A percentile compares a stretch with the other conserved stretches of the same genome.
Conservation (phyloP, 169 alveolate species). For the Neospora caninum region DNA sequence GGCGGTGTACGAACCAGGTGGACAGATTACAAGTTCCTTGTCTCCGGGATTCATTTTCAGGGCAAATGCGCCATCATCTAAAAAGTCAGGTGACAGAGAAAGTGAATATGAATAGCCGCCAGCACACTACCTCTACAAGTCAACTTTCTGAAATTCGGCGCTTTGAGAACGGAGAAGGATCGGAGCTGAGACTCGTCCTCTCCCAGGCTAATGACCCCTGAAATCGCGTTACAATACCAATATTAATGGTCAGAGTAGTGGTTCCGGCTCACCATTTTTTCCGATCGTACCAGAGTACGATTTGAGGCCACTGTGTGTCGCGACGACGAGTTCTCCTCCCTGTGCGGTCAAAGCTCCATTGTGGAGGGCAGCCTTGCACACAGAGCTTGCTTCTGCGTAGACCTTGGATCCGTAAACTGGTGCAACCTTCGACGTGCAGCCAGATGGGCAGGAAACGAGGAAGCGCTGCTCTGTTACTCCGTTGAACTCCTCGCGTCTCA, state of each 20-base stretch:
- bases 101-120: no score
- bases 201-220: constrained; percentile 60
- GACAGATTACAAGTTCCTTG: constrained; percentile 77
- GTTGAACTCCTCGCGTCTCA: constrained; percentile 64
- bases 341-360: constrained; percentile 64
- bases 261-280: constrained; percentile 67
- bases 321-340: constrained; percentile 76
- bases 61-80: constrained; percentile 78
- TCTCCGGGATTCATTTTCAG: constrained; percentile 79
- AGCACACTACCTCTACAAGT: constrained; percentile 78
- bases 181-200: constrained; percentile 79
- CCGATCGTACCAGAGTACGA: constrained; percentile 71
- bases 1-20: constrained; percentile 73
- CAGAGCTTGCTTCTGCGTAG: constrained; percentile 73
- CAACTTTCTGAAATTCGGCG: constrained; percentile 76
- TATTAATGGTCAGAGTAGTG: background rate
- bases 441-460: constrained; percentile 72
- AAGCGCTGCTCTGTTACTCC: constrained; percentile 62
- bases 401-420: constrained; percentile 73
- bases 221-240: background rate
- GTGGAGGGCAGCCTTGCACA: constrained; percentile 78
- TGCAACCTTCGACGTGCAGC: constrained; percentile 62
- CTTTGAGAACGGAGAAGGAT: constrained; percentile 79
- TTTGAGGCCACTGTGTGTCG: constrained; percentile 71
- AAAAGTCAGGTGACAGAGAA: background rate